Percentiles rank a stretch among this genome's conserved stretches.
These are phyloP conservation scores for Lodderomyces oxycetoniae DNA, from an alignment of 1,139 yeast species.

Conservation along the genomic window DNA sequence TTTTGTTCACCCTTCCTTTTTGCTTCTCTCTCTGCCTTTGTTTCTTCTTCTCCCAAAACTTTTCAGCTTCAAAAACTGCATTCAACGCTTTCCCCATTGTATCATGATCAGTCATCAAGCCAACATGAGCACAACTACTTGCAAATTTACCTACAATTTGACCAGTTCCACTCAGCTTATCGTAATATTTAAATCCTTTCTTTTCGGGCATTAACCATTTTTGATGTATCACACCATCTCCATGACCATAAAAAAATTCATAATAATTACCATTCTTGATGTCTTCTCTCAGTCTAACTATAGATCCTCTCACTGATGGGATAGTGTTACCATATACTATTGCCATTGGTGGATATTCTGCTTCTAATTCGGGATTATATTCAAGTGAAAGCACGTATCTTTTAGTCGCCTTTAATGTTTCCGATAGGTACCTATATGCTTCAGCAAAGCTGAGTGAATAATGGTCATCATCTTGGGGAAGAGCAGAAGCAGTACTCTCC, in stretches of 20 bases:
- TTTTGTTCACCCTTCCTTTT: background rate
- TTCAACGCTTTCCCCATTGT: conserved; percentile 67
- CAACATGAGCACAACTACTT: conserved; percentile 71
- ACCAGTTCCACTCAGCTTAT: conserved; percentile 32
- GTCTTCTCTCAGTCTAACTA: conserved; percentile 57
- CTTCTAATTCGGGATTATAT: conserved; percentile 41
- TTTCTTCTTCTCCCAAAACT: conserved; percentile 24
- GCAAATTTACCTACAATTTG: conserved; percentile 64
- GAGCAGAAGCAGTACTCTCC: conserved; percentile 4
- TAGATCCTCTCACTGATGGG: conserved; percentile 79
- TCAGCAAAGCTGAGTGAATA: conserved; percentile 47
- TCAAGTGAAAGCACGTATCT: conserved; percentile 55
- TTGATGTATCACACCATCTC: conserved; percentile 89
- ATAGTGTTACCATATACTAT: conserved; percentile 73
- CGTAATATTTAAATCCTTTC: conserved; percentile 51
- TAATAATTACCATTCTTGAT: conserved; percentile 68
- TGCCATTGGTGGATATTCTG: conserved; percentile 75
- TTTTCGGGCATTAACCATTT: conserved; percentile 76
- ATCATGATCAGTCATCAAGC: conserved; percentile 66
- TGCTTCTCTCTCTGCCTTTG: conserved; percentile 3
- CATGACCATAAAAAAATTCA: conserved; percentile 79
- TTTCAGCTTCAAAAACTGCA: conserved; percentile 55
- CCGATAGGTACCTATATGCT: conserved; percentile 58
- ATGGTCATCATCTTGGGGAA: conserved; percentile 10
- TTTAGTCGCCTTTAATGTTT: conserved; percentile 59